A percentile compares a stretch with the other conserved stretches of the same genome.
Evolutionary conservation across 2,329 filamentous ascomycete species (phyloP).

Genomic region (Lachnellula suecica): DNA sequence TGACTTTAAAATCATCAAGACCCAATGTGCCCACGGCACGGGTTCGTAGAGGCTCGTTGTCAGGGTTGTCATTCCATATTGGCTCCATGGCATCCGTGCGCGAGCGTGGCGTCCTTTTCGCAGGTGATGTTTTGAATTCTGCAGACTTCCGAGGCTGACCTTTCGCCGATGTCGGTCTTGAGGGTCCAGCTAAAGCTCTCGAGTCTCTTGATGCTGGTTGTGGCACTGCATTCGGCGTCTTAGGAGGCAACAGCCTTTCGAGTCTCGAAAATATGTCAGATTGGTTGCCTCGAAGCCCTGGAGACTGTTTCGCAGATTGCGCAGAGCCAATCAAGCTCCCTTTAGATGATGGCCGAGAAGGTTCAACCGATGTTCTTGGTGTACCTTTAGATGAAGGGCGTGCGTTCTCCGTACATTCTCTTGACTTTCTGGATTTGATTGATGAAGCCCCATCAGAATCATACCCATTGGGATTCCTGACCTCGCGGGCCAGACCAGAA

Average conservation of each 20-base stretch:
- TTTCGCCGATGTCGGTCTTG: not conserved
- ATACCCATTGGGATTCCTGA: not conserved
- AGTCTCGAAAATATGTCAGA: not conserved
- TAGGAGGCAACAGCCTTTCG: not conserved
- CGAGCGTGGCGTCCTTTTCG: not conserved
- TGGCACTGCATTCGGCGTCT: not conserved
- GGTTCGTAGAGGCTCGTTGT: conserved; percentile 39
- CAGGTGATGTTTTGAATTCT: not conserved
- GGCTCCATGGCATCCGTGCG: not conserved
- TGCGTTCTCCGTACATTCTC: not conserved
- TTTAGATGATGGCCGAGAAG: conserved; percentile 9
- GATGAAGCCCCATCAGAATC: not conserved
- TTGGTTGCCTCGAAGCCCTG: not conserved
- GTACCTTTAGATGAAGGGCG: not conserved
- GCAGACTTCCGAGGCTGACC: not conserved
- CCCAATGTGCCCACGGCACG: conserved; percentile 40
- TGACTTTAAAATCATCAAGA: conserved; percentile 62
- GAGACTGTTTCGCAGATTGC: not conserved
- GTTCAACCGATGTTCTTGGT: conserved; percentile 1
- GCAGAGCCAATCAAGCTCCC: not conserved
- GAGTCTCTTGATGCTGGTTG: not conserved
- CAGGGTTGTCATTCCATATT: conserved; percentile 6
- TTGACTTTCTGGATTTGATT: not conserved
- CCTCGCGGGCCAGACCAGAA: not conserved
- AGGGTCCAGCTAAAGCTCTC: not conserved